Base-by-base conservation (phyloP, 176 grass and related monocot genomes). In the Carex parvula region DNA sequence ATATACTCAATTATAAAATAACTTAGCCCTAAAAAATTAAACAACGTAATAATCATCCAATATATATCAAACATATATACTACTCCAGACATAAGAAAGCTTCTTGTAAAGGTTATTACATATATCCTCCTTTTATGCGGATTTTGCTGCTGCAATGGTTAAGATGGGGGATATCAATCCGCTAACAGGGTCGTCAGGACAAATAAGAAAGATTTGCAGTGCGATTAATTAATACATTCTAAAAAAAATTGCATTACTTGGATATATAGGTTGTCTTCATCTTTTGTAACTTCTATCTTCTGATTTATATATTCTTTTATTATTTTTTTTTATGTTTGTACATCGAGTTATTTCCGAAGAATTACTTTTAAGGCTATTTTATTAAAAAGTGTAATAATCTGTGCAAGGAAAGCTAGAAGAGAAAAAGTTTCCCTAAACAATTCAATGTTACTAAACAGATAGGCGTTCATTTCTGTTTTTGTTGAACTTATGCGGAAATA, bases 91-190 rank as follows among this genome's bases (percentile, higher is more conserved):
- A n/a, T n/a, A n/a, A n/a, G n/a, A n/a, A n/a, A n/a, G n/a, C n/a
- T n/a, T n/a, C n/a, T n/a, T n/a, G n/a, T n/a, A n/a, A n/a, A n/a
- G 81, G 4, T 84, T 94, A 2, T 88, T 94, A 60, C 90, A 63
- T 20, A 10, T 11, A 33, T 46, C 57, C 17, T 65, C 59, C n/a
- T 94, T 94, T 66, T 64, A 3, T 85, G 54, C 29, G 20, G 88
- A 91, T 44, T 94, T 94, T 74, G 13, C 41, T 6, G 22, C 74
- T 14, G 93, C 84, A 9, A 94, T 94, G 87, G 52, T 89, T 59
- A 90, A 88, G 0, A 90, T 92, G 88, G 91, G 83, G 0, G 83
- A 85, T 61, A 84, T 93, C 52, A 30, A 33, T 0, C 89, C 89
- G 0, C 26, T 87, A 42, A 94, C 87, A 0, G 89, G 87, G 0